A percentile compares a stretch with the other conserved stretches of the same genome.
These are phyloP conservation scores for Nothophytophthora sp. DNA, from an alignment of 352 stramenopile species.

Conservation along the genomic window DNA sequence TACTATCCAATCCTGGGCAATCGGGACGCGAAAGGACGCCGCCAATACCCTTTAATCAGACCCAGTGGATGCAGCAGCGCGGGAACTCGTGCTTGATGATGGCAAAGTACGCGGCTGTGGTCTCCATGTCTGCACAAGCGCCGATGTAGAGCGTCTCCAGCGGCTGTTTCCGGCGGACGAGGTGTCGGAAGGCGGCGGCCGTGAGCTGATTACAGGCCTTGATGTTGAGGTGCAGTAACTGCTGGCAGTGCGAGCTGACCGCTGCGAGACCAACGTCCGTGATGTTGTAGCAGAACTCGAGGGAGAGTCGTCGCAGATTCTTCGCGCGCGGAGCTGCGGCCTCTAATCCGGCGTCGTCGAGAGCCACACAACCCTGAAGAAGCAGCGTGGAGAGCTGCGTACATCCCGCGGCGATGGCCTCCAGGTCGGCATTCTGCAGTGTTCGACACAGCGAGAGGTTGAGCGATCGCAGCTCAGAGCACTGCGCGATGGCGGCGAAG, in stretches of 20 bases:
- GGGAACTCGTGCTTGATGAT: conserved; percentile 69
- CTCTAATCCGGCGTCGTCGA: conserved; percentile 63
- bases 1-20: conserved; percentile 19
- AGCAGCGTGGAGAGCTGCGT: conserved; percentile 42
- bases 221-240: conserved; percentile 76
- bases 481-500: conserved; percentile 66
- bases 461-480: conserved; percentile 53
- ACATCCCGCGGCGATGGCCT: conserved; percentile 43
- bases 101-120: conserved; percentile 53
- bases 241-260: conserved; percentile 52
- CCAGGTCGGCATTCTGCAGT: conserved; percentile 59
- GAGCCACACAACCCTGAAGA: conserved; percentile 61
- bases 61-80: conserved; percentile 68
- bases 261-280: conserved; percentile 62
- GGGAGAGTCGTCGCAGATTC: conserved; percentile 62
- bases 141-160: conserved; percentile 68
- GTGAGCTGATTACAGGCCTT: conserved; percentile 89
- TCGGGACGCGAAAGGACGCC: neutral
- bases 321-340: conserved; percentile 36
- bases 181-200: conserved; percentile 44
- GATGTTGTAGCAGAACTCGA: conserved; percentile 90
- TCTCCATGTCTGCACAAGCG: conserved; percentile 66
- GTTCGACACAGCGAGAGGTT: conserved; percentile 78
- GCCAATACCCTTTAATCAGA: conserved; percentile 31
- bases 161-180: conserved; percentile 38